Base-by-base conservation (phyloP, 495 filamentous ascomycete species). In the Halenospora varia region DNA sequence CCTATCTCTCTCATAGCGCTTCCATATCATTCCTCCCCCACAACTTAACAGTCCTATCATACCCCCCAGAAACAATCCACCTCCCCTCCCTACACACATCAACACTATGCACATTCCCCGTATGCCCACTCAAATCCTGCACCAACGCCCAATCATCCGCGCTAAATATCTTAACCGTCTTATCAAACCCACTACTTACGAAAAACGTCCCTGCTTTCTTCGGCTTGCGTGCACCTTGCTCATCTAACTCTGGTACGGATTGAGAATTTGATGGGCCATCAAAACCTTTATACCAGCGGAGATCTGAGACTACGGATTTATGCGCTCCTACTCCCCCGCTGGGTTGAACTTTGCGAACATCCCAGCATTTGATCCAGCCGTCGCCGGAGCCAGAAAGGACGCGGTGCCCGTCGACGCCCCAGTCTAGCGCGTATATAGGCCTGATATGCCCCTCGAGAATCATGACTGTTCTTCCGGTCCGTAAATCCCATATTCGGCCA, bases 331-430 rank as follows among this genome's bases (percentile, higher is more conserved):
- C 88, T 0, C 86, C 87, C 10, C 88, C 93, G 0, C 81, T 84
- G 57, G 86, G 85, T 61, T 86, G 82, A 47, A 97, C 92, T 67
- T 91, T 90, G 2, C 94, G 84, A 47, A 97, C 76, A 68, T 99
- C 94, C 94, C 94, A 99, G 73, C 92, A 96, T 69, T 97, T 97
- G 54, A 94, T 86, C 82, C 92, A 96, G 3, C 93, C 94, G 66
- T 99, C 94, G 1, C 84, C 92, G n/a, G 89, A 91, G 1, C 92
- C 92, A 6, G 90, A 88, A 4, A 97, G 75, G 15, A 97, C 84
- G 8, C 94, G 84, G 67, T 96, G 86, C 1, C 92, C 92, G 65
- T 99, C 95, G 0, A 85, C 79, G 48, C 88, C 86, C 94, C 94
- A 99, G 67, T 96, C 92, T 15, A 97, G 73, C 1, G 84, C 92